Conservation (phyloP, 1,284 basidiomycete genomes). For the Irpex lacteus region DNA sequence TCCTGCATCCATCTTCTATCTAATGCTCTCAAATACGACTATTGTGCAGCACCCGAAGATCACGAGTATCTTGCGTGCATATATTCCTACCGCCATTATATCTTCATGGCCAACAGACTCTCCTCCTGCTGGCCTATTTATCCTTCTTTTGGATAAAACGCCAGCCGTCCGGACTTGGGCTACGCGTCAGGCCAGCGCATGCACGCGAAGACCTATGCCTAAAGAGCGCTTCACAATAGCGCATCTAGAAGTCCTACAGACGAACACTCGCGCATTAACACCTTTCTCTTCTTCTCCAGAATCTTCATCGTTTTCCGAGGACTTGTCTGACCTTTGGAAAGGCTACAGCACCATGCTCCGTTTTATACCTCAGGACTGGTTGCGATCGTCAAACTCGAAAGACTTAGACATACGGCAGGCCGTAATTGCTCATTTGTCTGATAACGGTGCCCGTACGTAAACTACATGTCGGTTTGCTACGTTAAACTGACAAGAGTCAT, state of each 20-base stretch:
- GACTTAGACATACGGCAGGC: slow-evolving; percentile 46
- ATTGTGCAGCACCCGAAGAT: slow-evolving; percentile 56
- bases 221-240: slow-evolving; percentile 41
- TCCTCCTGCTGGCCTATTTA: slow-evolving; percentile 55
- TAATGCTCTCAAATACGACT: slow-evolving; percentile 63
- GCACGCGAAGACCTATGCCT: slow-evolving; percentile 44
- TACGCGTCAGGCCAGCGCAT: slow-evolving; percentile 38
- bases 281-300: slow-evolving; percentile 16
- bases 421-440: slow-evolving; percentile 60
- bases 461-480: not conserved
- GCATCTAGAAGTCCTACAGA: slow-evolving; percentile 44
- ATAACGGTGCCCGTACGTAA: slow-evolving; percentile 59
- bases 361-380: slow-evolving; percentile 46
- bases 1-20: slow-evolving; percentile 55
- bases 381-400: slow-evolving; percentile 35
- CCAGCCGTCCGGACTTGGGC: slow-evolving; percentile 59
- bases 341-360: slow-evolving; percentile 49
- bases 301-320: slow-evolving; percentile 33
- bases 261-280: slow-evolving; percentile 28
- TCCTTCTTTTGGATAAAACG: slow-evolving; percentile 54
- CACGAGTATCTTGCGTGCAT: slow-evolving; percentile 40
- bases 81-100: slow-evolving; percentile 35
- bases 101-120: slow-evolving; percentile 52
- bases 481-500: not conserved
- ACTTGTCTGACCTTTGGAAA: slow-evolving; percentile 51